A percentile compares a stretch with the other conserved stretches of the same genome.
Conservation (phyloP, 2,329 filamentous ascomycete genomes). For the Verticillium alfalfae region DNA sequence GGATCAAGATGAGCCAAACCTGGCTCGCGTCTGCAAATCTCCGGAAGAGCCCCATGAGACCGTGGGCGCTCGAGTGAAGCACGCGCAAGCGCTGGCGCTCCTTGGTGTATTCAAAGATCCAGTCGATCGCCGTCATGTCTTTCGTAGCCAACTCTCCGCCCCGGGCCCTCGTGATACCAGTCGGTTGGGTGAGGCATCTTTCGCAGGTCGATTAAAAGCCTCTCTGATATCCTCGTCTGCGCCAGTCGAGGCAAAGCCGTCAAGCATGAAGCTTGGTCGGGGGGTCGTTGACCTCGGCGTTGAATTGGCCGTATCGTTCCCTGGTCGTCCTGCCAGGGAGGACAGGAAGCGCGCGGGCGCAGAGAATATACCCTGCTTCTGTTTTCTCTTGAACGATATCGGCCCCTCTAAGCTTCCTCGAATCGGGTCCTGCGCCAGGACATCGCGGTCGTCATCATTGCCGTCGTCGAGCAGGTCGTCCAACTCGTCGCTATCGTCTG, state of each 20-base stretch:
- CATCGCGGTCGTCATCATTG: conserved; percentile 23
- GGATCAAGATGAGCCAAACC: conserved; percentile 83
- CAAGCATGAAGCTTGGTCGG: conserved; percentile 14
- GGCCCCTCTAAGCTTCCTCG: conserved; percentile 41
- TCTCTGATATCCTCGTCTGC: neutral
- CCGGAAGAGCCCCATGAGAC: conserved; percentile 66
- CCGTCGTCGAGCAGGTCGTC: conserved; percentile 34
- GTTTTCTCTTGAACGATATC: conserved; percentile 68
- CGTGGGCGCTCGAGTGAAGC: conserved; percentile 62
- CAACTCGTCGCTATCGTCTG: conserved; percentile 41
- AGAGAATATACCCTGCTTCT: conserved; percentile 44
- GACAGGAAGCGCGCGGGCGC: conserved; percentile 42
- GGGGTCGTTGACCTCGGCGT: conserved; percentile 10
- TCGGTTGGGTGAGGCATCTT: conserved; percentile 55
- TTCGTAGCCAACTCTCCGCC: conserved; percentile 87
- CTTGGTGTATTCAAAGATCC: conserved; percentile 98
- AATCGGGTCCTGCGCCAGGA: conserved; percentile 53
- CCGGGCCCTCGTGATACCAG: conserved; percentile 88
- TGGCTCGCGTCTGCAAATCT: conserved; percentile 80
- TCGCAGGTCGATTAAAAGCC: conserved; percentile 15
- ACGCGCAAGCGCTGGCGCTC: conserved; percentile 84
- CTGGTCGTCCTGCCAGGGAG: conserved; percentile 33
- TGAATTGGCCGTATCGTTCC: conserved; percentile 9
- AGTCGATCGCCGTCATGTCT: conserved; percentile 95
- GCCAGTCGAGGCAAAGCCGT: conserved; percentile 8